Base-by-base conservation (phyloP, 306 rosid species). In the Bauhinia variegata region DNA sequence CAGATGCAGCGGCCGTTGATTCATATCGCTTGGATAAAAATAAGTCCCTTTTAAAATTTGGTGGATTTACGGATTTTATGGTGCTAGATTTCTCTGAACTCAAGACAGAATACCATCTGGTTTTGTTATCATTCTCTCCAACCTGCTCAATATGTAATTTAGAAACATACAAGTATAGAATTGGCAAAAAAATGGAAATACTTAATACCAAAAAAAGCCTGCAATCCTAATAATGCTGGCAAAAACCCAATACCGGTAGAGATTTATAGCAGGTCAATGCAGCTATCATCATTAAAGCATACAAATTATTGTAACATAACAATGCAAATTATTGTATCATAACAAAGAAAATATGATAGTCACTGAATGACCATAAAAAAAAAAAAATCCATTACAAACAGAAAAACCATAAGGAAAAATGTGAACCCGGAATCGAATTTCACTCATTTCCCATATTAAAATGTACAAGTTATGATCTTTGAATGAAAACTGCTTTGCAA, bases 1-100 rank as follows among this genome's bases (percentile, higher is more conserved):
- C 84, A 19, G 99, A 86, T 31, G 88, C 95, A 0, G 91, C 81
- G 41, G 96, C 88, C 71, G 88, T 83, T 52, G 97, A 88, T 79
- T 90, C 95, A 75, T 65, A 78, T 67, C 99, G 83, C 38, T 72
- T 80, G n/a, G 83, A 76, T 46, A 77, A 66, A 54, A 71, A 75
- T 30, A 83, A 8, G 38, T 76, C 71, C 7, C 34, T 75, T 53
- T 80, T 79, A 62, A 74, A 60, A 33, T 74, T 67, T 11, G 64
- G 32, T 17, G 60, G 73, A 79, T 65, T 30, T 2, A 61, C 6
- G 32, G 87, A 49, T 13, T 81, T 72, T 43, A 39, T 12, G 10
- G 75, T 33, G 18, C 65, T 54, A n/a, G 31, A 54, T 50, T 76
- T 80, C 72, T 84, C 89, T 28, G 52, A 48, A 11, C 64, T 43